A percentile compares a stretch with the other conserved stretches of the same genome.
Evolutionary conservation across 768 basidiomycete species (phyloP).

Genomic region (Pulveroboletus sp.): DNA sequence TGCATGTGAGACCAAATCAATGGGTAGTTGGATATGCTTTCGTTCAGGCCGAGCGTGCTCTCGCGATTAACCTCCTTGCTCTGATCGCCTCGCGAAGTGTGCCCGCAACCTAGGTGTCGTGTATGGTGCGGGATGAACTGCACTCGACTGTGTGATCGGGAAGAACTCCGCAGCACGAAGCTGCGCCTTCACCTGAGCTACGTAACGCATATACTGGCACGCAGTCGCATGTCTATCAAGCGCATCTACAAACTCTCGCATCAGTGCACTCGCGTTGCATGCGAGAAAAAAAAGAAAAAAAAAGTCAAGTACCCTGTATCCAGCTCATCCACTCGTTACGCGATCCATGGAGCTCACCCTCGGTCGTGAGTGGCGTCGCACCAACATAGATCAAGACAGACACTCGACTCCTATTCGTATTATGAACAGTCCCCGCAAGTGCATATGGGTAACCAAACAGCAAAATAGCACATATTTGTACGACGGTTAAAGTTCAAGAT

Average conservation of each 20-base stretch:
- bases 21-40: constrained; percentile 55
- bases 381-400: constrained; percentile 73
- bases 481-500: neutral
- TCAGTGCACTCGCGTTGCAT: neutral
- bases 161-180: constrained; percentile 34
- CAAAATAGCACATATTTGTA: too few species aligned
- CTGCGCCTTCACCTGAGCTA: constrained; percentile 39
- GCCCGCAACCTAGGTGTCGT: constrained; percentile 47
- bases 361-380: constrained; percentile 53
- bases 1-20: constrained; percentile 55
- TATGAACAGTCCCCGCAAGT: constrained; percentile 67
- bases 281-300: too few species aligned
- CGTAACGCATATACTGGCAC: constrained; percentile 70
- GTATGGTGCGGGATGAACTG: constrained; percentile 16
- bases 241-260: constrained; percentile 39
- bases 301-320: constrained; percentile 48
- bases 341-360: constrained; percentile 54
- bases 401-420: constrained; percentile 54
- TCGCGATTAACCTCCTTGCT: constrained; percentile 33
- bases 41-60: constrained; percentile 51
- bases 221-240: constrained; percentile 67
- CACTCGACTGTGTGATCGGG: constrained; percentile 15
- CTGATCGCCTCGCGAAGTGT: constrained; percentile 41
- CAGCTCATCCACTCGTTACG: constrained; percentile 76
- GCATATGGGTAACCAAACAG: constrained; percentile 34